phyloP scores from a whole-genome alignment of 2,329 filamentous ascomycete genomes.

The Lojkania enalia region DNA sequence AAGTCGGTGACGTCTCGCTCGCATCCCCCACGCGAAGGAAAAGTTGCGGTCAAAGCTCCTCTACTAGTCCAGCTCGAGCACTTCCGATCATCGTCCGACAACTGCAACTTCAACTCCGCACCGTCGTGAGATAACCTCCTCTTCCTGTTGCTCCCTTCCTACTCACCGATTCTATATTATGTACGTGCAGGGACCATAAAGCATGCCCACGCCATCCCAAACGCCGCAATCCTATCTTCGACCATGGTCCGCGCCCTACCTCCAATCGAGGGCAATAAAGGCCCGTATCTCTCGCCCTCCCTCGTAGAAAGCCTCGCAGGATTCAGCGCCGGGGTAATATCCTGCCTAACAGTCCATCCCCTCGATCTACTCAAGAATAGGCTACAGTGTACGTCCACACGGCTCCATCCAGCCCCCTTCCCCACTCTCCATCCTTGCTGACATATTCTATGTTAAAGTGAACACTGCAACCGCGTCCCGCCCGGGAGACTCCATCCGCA shows the following conservation, averaged over 20 bases:
- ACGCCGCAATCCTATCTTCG: slow-evolving; percentile 12
- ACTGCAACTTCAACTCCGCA: no score
- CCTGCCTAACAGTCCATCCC: slow-evolving; percentile 86
- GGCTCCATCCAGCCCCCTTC: no score
- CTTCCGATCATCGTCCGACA: slow-evolving; percentile 1
- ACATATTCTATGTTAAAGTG: no score
- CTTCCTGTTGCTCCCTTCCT: no score
- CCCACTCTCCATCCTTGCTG: no score
- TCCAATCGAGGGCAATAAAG: slow-evolving; percentile 49
- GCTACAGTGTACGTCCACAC: slow-evolving; percentile 69
- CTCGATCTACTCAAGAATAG: slow-evolving; percentile 96
- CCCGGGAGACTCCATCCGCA: slow-evolving; percentile 57
- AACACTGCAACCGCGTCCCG: slow-evolving; percentile 47
- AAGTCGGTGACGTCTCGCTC: not conserved
- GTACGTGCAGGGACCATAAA: not conserved
- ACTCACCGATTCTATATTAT: not conserved
- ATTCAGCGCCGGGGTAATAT: slow-evolving; percentile 82
- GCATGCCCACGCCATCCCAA: slow-evolving; percentile 12
- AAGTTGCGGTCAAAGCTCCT: slow-evolving; percentile 2
- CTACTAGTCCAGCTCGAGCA: not conserved
- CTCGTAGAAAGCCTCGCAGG: slow-evolving; percentile 86
- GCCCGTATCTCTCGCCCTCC: slow-evolving; percentile 60
- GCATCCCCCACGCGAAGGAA: slow-evolving; percentile 2
- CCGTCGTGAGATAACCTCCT: no score
- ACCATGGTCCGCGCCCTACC: slow-evolving; percentile 56